phyloP scores from a whole-genome alignment of 176 grass and related monocot species.

The Triticum urartu region DNA sequence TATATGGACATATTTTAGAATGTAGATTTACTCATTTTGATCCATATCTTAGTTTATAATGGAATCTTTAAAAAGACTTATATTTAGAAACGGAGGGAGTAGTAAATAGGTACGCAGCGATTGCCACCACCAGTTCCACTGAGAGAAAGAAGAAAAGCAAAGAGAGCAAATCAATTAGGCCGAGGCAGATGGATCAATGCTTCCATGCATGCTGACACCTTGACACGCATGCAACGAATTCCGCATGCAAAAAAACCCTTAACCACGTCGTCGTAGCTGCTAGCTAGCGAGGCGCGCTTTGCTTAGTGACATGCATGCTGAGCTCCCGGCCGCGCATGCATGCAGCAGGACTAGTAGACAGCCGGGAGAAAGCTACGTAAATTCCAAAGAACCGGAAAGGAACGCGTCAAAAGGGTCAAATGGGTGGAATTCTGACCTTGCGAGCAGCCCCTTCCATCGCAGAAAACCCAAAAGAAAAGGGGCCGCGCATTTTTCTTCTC shows the following conservation, averaged over 20 bases:
- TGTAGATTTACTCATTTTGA: too few relatives aligned
- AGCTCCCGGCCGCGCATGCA: background rate
- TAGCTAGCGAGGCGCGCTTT: background rate
- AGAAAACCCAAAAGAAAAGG: slow-evolving; percentile 42
- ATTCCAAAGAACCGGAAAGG: slow-evolving; percentile 20
- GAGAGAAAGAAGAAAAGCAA: background rate
- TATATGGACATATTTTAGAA: too few relatives aligned
- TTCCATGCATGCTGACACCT: background rate
- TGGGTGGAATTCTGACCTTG: slow-evolving; percentile 78
- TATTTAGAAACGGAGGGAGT: too few relatives aligned
- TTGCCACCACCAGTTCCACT: too few relatives aligned
- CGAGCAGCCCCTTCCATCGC: slow-evolving; percentile 35
- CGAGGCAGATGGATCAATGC: background rate
- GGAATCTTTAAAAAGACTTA: too few relatives aligned
- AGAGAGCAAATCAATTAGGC: background rate
- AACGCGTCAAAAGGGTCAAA: slow-evolving; percentile 57
- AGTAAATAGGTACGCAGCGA: too few relatives aligned
- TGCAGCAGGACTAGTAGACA: background rate
- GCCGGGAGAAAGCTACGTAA: background rate
- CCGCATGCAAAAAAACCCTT: background rate
- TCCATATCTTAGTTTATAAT: too few relatives aligned
- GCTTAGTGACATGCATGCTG: slow-evolving; percentile 26
- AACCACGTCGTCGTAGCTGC: background rate
- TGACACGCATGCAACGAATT: background rate
- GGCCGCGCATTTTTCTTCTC: background rate